phyloP scores from a whole-genome alignment of 2,329 filamentous ascomycete genomes.

The Penicillium sp. region DNA sequence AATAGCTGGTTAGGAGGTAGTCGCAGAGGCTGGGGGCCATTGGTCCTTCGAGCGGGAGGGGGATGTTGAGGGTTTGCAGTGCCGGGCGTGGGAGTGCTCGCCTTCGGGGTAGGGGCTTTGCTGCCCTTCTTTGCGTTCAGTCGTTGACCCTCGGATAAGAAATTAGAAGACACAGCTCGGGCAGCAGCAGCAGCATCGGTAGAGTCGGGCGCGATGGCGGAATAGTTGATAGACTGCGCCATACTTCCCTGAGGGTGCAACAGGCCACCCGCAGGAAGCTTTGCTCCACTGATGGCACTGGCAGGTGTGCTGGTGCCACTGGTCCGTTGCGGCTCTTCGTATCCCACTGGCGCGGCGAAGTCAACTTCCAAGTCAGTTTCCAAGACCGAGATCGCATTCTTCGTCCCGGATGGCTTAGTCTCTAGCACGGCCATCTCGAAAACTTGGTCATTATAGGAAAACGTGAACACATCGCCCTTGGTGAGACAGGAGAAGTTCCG shows the following conservation, averaged over 20 bases:
- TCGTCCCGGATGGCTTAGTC: conserved; percentile 82
- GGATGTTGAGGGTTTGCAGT: conserved; percentile 56
- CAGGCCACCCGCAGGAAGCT: conserved; percentile 71
- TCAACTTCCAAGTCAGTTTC: conserved; percentile 97
- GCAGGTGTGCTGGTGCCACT: conserved; percentile 89
- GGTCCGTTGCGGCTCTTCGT: conserved; percentile 79
- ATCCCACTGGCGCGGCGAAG: conserved; percentile 91
- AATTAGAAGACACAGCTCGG: conserved; percentile 74
- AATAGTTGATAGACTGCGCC: conserved; percentile 98
- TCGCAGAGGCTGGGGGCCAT: conserved; percentile 85
- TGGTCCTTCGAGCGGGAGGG: conserved; percentile 59
- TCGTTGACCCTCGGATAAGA: conserved; percentile 78
- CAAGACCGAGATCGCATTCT: conserved; percentile 87
- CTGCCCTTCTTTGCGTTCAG: conserved; percentile 81
- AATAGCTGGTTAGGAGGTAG: conserved; percentile 90
- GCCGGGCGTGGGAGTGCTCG: conserved; percentile 73
- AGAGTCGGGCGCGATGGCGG: conserved; percentile 80
- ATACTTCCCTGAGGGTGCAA: conserved; percentile 88
- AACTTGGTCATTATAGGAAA: conserved; percentile 91
- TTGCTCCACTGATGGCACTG: conserved; percentile 67
- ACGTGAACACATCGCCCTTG: conserved; percentile 93
- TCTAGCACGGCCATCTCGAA: conserved; percentile 94
- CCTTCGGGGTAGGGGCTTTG: conserved; percentile 75
- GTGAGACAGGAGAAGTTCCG: conserved; percentile 94
- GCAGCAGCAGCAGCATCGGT: conserved; percentile 68